Evolutionary conservation across 306 rosid genomes (phyloP), one percentile per base, ranked within the genome.

Genomic region (Cicer chorassanicum): DNA sequence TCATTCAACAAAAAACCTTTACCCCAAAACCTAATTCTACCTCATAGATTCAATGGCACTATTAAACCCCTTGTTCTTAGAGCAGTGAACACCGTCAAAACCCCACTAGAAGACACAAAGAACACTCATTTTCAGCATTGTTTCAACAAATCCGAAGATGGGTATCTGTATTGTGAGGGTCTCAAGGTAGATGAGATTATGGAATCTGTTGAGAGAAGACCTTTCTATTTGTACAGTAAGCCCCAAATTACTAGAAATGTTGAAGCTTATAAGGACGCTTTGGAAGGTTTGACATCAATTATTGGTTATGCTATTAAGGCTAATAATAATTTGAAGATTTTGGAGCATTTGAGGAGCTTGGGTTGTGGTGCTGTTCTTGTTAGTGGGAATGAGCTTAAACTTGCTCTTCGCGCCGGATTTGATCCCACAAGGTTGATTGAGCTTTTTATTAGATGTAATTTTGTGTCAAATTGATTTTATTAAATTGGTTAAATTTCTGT

Each of bases 291-390:
- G 77, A 86, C 24, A 7, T 92, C 93, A 5, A 41, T 90, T 3
- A 92, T 94, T 70, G 96, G 99, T 6, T 92, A 94, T 57, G 99
- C 98, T 11, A 92, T 94, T 19, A 94, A 94, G 76, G 99, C 98
- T 63, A 95, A 95, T 74, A 92, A 95, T 48, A 95, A 95, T 61
- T 84, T 87, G 78, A 95, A 92, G 91, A 89, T 95, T 78, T 74
- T 92, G 71, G 90, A 95, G 81, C 98, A 95, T 82, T 83, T 95
- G 89, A 87, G 92, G 78, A 72, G 71, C 13, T 80, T 88, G 84
- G 99, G 96, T 78, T 92, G 96, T 63, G 96, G 97, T 56, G 99
- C 97, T 62, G 97, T 94, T 67, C 99, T 94, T 62, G 99, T 94
- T 13, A 94, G 99, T 82, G 99, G 96, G 15, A 94, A 94, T 42